Evolutionary conservation across 306 rosid genomes (phyloP).

Genomic region (Pueraria montana): DNA sequence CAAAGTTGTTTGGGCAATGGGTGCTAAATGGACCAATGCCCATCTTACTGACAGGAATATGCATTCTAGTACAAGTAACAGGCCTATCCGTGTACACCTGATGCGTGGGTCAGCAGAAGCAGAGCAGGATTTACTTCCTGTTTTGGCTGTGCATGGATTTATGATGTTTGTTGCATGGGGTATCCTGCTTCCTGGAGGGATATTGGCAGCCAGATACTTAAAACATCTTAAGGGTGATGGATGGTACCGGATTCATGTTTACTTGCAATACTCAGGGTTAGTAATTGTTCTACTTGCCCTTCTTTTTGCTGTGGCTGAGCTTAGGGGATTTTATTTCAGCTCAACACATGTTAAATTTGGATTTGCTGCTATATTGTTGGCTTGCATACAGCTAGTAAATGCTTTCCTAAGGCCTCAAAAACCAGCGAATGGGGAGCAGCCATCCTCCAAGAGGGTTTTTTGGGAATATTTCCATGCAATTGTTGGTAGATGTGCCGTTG

Average conservation of each 20-base stretch:
- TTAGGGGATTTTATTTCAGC: slow-evolving; percentile 77
- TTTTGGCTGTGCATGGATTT: slow-evolving; percentile 91
- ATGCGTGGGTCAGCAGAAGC: slow-evolving; percentile 95
- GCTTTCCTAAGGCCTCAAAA: slow-evolving; percentile 75
- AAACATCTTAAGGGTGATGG: slow-evolving; percentile 94
- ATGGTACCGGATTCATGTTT: slow-evolving; percentile 93
- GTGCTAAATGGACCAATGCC: slow-evolving; percentile 74
- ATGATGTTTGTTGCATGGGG: slow-evolving; percentile 99
- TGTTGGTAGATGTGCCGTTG: slow-evolving; percentile 78
- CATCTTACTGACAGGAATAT: slow-evolving; percentile 75
- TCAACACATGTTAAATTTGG: slow-evolving; percentile 88
- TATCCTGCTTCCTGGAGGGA: slow-evolving; percentile 90
- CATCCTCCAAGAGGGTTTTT: slow-evolving; percentile 65
- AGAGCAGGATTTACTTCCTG: slow-evolving; percentile 91
- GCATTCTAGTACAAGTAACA: slow-evolving; percentile 84
- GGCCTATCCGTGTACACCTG: slow-evolving; percentile 76
- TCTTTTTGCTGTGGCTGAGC: slow-evolving; percentile 95
- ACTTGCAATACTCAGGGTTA: slow-evolving; percentile 89
- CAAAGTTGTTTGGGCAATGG: slow-evolving; percentile 97
- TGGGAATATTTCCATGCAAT: slow-evolving; percentile 85
- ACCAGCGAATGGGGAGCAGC: slow-evolving; percentile 66
- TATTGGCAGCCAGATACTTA: slow-evolving; percentile 84
- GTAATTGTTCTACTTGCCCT: slow-evolving; percentile 78
- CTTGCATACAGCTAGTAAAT: slow-evolving; percentile 78
- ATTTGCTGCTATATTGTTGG: slow-evolving; percentile 69